phyloP scores from a whole-genome alignment of 306 rosid genomes.

The Dalbergia oliveri region DNA sequence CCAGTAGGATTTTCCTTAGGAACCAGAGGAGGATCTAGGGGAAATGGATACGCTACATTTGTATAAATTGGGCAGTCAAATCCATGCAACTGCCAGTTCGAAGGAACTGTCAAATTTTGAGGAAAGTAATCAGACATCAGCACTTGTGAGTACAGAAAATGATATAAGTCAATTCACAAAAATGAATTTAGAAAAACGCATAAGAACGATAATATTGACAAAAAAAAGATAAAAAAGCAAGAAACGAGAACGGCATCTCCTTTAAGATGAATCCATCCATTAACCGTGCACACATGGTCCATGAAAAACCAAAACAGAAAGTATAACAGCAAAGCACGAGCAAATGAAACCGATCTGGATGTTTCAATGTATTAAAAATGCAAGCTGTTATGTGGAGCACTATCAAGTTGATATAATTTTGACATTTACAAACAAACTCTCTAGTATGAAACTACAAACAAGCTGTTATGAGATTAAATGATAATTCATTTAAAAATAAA shows the following conservation, averaged over 20 bases:
- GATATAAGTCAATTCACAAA: conserved; percentile 11
- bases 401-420: neutral
- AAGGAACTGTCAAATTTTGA: conserved; percentile 83
- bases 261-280: conserved; percentile 3
- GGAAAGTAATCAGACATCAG: conserved; percentile 47
- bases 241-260: neutral
- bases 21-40: conserved; percentile 83
- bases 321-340: neutral
- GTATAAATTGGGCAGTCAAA: conserved; percentile 93
- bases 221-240: neutral
- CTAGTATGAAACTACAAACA: neutral
- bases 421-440: neutral
- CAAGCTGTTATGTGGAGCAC: neutral
- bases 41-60: conserved; percentile 78
- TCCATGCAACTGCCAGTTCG: conserved; percentile 97
- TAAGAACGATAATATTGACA: neutral
- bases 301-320: neutral
- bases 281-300: neutral
- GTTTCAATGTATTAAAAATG: neutral
- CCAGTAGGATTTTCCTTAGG: conserved; percentile 88
- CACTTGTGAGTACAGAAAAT: conserved; percentile 5
- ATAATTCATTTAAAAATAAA: neutral
- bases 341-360: neutral
- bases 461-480: neutral
- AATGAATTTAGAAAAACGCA: neutral